Evolutionary conservation across 176 grass and related monocot genomes (phyloP).

Genomic region (Cenchrus americanus): DNA sequence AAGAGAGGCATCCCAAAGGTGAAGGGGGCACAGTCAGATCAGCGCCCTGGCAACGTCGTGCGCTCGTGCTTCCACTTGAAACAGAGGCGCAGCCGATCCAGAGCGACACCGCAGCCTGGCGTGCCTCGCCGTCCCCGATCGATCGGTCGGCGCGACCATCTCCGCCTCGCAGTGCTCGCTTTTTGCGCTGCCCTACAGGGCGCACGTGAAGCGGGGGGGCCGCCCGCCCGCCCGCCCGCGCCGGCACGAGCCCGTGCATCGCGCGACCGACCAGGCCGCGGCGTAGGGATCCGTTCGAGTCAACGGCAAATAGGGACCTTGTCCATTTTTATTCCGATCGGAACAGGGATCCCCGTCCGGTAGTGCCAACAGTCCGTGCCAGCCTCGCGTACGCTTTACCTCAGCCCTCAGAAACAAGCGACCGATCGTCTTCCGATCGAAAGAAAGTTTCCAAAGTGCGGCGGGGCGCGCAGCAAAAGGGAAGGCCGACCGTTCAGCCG

Average conservation of each 20-base stretch:
- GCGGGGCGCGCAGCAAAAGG: constrained; percentile 4
- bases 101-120: not conserved
- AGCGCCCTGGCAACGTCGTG: not conserved
- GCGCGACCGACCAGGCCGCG: constrained; percentile 43
- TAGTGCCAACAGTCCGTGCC: not conserved
- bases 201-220: constrained; percentile 14
- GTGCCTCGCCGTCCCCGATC: not conserved
- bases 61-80: not conserved
- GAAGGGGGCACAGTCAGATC: not conserved
- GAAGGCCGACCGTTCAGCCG: constrained; percentile 5
- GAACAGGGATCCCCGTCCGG: constrained; percentile 17
- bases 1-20: not conserved
- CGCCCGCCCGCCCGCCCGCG: too few relatives aligned
- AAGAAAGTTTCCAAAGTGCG: not conserved
- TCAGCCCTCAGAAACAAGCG: not conserved
- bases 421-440: not conserved
- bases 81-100: not conserved
- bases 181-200: not conserved
- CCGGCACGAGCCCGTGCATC: constrained; percentile 42
- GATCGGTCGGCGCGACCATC: not conserved
- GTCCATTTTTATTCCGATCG: constrained; percentile 16
- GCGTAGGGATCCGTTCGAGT: constrained; percentile 38
- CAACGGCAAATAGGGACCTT: constrained; percentile 38
- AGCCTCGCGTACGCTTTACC: not conserved
- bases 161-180: not conserved